phyloP scores from a whole-genome alignment of 208 protist species.

The Sergeia podlipaevii region DNA sequence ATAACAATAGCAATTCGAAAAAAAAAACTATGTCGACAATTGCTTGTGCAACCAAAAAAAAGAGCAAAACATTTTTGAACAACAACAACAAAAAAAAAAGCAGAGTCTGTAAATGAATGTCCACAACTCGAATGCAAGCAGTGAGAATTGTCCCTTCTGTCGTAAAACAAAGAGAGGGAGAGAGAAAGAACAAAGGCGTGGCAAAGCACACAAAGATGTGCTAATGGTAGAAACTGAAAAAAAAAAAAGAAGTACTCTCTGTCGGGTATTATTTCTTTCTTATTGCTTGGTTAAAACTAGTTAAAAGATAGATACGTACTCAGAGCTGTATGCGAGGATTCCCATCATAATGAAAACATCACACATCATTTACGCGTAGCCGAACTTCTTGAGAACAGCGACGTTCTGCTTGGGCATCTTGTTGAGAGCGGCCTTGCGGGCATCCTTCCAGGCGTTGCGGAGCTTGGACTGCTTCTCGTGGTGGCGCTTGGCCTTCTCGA shows the following conservation, averaged over 20 bases:
- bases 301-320: no score
- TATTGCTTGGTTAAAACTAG: neutral
- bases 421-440: slow-evolving; percentile 63
- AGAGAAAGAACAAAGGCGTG: slow-evolving; percentile 5
- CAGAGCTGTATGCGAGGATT: no score
- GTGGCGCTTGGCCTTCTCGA: slow-evolving; percentile 67
- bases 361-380: slow-evolving; percentile 62
- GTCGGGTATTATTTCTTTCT: neutral
- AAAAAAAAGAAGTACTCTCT: slow-evolving; percentile 1
- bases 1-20: no score
- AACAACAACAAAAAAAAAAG: no score
- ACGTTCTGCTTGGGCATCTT: slow-evolving; percentile 88
- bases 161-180: neutral
- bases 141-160: no score
- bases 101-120: no score
- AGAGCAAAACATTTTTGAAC: no score
- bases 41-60: no score
- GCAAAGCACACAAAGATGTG: no score
- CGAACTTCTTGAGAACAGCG: slow-evolving; percentile 88
- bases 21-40: no score
- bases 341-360: neutral
- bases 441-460: slow-evolving; percentile 56
- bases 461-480: slow-evolving; percentile 71
- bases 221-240: no score
- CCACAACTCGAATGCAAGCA: no score